These are phyloP conservation scores for Hyphopichia homilentoma DNA, from an alignment of 805 yeast genomes.

Conservation along the genomic window DNA sequence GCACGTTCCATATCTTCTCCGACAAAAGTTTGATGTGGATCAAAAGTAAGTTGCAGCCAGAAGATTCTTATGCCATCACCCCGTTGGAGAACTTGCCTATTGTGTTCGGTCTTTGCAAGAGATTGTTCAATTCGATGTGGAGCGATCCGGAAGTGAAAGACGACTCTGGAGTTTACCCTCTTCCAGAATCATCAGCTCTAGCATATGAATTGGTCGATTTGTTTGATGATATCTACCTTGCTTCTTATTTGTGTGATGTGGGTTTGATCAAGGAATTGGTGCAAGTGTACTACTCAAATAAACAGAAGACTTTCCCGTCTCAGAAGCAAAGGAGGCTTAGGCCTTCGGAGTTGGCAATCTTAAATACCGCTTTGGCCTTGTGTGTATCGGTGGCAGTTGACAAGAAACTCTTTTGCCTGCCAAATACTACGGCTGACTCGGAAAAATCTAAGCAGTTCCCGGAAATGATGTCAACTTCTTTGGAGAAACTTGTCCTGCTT, in stretches of 20 bases:
- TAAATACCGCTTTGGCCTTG: conserved; percentile 26
- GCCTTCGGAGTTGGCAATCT: conserved; percentile 29
- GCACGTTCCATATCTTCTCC: conserved; percentile 32
- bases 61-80: conserved; percentile 12
- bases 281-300: conserved; percentile 16
- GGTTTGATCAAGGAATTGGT: conserved; percentile 18
- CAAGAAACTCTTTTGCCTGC: neutral
- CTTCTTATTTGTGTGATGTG: conserved; percentile 15
- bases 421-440: neutral
- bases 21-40: conserved; percentile 32
- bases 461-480: conserved; percentile 4
- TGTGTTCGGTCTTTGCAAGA: conserved; percentile 15
- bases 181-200: conserved; percentile 11
- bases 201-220: conserved; percentile 3
- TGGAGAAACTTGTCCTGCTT: conserved; percentile 13
- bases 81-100: conserved; percentile 29
- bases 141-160: conserved; percentile 26
- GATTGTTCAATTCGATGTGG: conserved; percentile 19
- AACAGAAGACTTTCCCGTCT: conserved; percentile 6
- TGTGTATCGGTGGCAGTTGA: conserved; percentile 4
- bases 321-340: conserved; percentile 15
- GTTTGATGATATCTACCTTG: conserved; percentile 14
- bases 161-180: conserved; percentile 6
- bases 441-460: conserved; percentile 1
- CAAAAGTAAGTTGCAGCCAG: conserved; percentile 19